These are phyloP conservation scores for Polytrichum formosum DNA, from an alignment of 225 moss, liverwort and hornwort genomes.

Conservation along the genomic window DNA sequence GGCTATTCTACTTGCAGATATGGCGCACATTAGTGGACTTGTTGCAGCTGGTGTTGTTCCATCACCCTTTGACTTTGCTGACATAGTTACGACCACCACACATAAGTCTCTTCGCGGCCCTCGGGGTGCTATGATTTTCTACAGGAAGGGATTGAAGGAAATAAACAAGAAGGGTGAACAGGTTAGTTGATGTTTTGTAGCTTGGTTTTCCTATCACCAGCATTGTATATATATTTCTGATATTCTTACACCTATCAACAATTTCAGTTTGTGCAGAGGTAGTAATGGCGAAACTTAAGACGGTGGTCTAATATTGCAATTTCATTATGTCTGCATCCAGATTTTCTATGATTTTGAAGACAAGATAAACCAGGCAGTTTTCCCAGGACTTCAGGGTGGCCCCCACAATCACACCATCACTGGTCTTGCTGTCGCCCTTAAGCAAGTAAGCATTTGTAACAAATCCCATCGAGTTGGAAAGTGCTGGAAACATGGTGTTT, in stretches of 20 bases:
- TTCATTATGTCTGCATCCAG: slow-evolving; percentile 12
- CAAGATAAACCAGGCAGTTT: slow-evolving; percentile 64
- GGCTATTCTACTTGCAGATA: slow-evolving; percentile 65
- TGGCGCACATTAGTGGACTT: slow-evolving; percentile 79
- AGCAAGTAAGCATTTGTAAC: slow-evolving; percentile 26
- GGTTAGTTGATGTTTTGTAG: slow-evolving; percentile 15
- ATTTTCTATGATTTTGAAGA: slow-evolving; percentile 64
- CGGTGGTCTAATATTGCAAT: background rate
- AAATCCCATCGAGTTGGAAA: too few species aligned
- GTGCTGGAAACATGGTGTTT: too few species aligned
- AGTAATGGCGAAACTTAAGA: too few species aligned
- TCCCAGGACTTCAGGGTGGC: slow-evolving; percentile 73
- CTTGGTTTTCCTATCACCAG: too few species aligned
- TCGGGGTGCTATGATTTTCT: slow-evolving; percentile 75
- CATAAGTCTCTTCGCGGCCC: slow-evolving; percentile 76
- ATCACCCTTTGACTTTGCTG: slow-evolving; percentile 67
- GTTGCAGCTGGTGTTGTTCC: slow-evolving; percentile 72
- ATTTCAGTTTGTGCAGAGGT: too few species aligned
- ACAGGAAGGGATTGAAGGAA: slow-evolving; percentile 66
- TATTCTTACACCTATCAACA: too few species aligned
- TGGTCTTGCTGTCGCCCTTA: slow-evolving; percentile 70
- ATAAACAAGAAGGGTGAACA: slow-evolving; percentile 59
- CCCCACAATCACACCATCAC: slow-evolving; percentile 70
- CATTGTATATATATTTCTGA: too few species aligned
- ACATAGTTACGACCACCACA: slow-evolving; percentile 71